These are phyloP conservation scores for Aspergillus melleus DNA, from an alignment of 2,329 filamentous ascomycete genomes.

Conservation along the genomic window DNA sequence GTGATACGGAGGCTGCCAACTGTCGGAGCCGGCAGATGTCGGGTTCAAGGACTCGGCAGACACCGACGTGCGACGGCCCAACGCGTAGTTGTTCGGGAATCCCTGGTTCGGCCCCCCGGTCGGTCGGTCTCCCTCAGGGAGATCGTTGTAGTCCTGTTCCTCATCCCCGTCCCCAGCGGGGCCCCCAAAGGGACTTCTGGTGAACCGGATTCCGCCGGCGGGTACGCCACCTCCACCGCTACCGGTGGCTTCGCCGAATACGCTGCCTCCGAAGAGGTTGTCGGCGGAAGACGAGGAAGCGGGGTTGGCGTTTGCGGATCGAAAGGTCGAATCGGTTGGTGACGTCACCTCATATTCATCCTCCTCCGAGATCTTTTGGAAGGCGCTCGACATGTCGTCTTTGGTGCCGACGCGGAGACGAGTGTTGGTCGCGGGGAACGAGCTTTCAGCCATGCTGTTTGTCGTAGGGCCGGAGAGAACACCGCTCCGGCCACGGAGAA, in stretches of 20 bases:
- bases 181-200: conserved; percentile 35
- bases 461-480: conserved; percentile 29
- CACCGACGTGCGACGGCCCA: conserved; percentile 89
- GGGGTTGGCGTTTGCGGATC: conserved; percentile 36
- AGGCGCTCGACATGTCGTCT: conserved; percentile 49
- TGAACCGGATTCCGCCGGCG: conserved; percentile 27
- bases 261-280: conserved; percentile 44
- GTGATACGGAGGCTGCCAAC: conserved; percentile 85
- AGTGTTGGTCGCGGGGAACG: conserved; percentile 78
- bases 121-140: conserved; percentile 27
- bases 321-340: conserved; percentile 66
- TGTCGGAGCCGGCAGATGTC: conserved; percentile 76
- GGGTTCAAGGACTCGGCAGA: conserved; percentile 96
- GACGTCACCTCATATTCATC: conserved; percentile 80
- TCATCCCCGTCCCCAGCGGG: conserved; percentile 19
- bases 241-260: conserved; percentile 17
- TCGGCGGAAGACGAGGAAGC: conserved; percentile 32
- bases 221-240: conserved; percentile 11
- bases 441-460: conserved; percentile 65
- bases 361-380: conserved; percentile 72
- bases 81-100: conserved; percentile 87
- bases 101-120: conserved; percentile 29
- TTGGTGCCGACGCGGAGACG: conserved; percentile 79
- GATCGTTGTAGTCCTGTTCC: conserved; percentile 22
- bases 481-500: conserved; percentile 28